Percentiles rank a stretch among this genome's conserved stretches.
phyloP scores from a whole-genome alignment of 345 rosid genomes.

The Syzygium aqueum region DNA sequence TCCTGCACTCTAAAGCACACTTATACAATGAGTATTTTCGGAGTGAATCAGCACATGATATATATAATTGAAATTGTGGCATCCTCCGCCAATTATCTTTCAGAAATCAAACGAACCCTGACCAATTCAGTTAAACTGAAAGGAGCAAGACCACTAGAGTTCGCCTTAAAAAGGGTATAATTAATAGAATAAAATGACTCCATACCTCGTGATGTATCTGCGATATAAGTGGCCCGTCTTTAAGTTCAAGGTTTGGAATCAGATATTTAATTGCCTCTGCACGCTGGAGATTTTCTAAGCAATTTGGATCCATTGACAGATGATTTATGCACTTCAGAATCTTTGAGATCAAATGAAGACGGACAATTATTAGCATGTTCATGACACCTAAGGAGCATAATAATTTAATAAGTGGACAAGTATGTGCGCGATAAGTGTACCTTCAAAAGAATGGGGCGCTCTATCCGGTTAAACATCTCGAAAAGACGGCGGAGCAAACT shows the following conservation, averaged over 20 bases:
- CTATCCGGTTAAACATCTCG: constrained; percentile 84
- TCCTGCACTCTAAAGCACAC: neutral
- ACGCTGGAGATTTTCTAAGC: constrained; percentile 94
- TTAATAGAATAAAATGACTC: neutral
- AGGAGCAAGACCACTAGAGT: neutral
- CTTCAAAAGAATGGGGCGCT: constrained; percentile 85
- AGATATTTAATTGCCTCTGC: constrained; percentile 91
- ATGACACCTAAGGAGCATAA: neutral
- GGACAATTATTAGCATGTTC: neutral
- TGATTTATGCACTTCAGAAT: constrained; percentile 77
- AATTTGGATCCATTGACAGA: constrained; percentile 90
- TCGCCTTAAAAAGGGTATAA: neutral
- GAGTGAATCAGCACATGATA: neutral
- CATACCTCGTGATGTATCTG: constrained; percentile 87
- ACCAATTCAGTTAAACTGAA: neutral
- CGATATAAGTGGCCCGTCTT: constrained; percentile 74
- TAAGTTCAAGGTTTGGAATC: constrained; percentile 92
- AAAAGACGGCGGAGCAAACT: constrained; percentile 88
- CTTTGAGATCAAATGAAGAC: constrained; percentile 26
- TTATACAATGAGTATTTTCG: neutral
- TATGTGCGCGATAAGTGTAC: constrained; percentile 19
- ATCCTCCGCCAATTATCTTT: neutral
- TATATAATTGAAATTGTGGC: neutral
- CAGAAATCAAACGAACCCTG: neutral
- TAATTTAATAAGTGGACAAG: neutral